Base-by-base conservation (phyloP, 2,329 filamentous ascomycete genomes). In the Fusarium tricinctum region DNA sequence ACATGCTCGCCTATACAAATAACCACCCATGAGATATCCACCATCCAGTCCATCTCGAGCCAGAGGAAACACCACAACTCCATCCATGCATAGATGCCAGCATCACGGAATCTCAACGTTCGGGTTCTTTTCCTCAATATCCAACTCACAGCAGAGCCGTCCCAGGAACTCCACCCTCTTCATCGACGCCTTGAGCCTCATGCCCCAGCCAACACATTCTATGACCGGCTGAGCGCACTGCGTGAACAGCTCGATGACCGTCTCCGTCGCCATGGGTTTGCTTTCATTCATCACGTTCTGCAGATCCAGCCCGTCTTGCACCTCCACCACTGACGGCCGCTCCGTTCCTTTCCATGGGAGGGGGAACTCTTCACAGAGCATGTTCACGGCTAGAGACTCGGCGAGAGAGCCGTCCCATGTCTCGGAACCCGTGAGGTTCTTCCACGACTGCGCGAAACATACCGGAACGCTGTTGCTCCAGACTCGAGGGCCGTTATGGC, bases 381-480 rank as follows among this genome's bases (percentile, higher is more conserved):
- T 71, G n/a, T 73, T 71, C 17, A 72, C 70, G 28, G 71, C 69
- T 10, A 73, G 39, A 15, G 71, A 70, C 26, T 70, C 70, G 10
- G 72, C 70, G 32, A 71, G 58, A 15, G 53, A 64, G 8, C 59
- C 58, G 47, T 71, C 67, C 48, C 69, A 74, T 8, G 51, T 49
- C n/a, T 63, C 53, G 28, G 42, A 54, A 1, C 70, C 72, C 23
- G 72, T 74, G 15, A 74, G 64, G 56, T 71, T 73, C 43, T 65
- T 54, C 72, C 72, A 74, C 39, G 72, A 59, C 42, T 74, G 72
- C 23, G 73, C 60, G 23, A 74, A 72, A 51, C 72, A 74, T 46
- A 74, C 72, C 32, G 72, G 72, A 10, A 74, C 69, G 49, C 70
- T 73, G 48, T 73, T 73, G 57, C 71, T 70, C 72, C 72, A 73